Evolutionary conservation across 768 basidiomycete species (phyloP).

Genomic region (Serendipita vermifera): DNA sequence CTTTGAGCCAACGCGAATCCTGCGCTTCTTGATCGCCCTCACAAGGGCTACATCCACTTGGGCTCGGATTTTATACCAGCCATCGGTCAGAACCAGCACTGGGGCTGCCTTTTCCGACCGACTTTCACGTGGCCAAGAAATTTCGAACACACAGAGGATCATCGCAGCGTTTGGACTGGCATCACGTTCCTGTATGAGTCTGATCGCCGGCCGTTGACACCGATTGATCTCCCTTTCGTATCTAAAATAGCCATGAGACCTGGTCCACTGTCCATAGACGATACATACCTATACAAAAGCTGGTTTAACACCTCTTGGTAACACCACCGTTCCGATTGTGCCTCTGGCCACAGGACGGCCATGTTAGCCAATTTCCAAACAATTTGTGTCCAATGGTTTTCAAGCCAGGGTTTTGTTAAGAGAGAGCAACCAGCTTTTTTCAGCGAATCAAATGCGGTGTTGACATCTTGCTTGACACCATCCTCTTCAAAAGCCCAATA

Average conservation of each 20-base stretch:
- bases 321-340: slow-evolving; percentile 51
- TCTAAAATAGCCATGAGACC: slow-evolving; percentile 31
- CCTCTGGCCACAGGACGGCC: slow-evolving; percentile 56
- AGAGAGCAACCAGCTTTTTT: slow-evolving; percentile 46
- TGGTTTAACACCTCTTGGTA: slow-evolving; percentile 74
- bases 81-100: slow-evolving; percentile 86
- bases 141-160: slow-evolving; percentile 69
- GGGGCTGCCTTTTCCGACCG: slow-evolving; percentile 32
- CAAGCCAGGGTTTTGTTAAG: slow-evolving; percentile 68
- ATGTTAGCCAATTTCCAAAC: slow-evolving; percentile 93
- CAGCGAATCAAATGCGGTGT: slow-evolving; percentile 44
- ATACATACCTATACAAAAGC: slow-evolving; percentile 64
- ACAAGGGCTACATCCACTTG: slow-evolving; percentile 59
- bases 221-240: slow-evolving; percentile 79
- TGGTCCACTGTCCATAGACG: too few relatives aligned
- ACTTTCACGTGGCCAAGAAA: slow-evolving; percentile 39
- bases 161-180: slow-evolving; percentile 65
- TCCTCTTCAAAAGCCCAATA: slow-evolving; percentile 16
- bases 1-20: slow-evolving; percentile 69
- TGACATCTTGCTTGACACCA: background rate
- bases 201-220: slow-evolving; percentile 68
- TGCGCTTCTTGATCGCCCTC: slow-evolving; percentile 52
- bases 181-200: slow-evolving; percentile 73
- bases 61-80: slow-evolving; percentile 85
- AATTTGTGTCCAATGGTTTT: slow-evolving; percentile 82